Percentiles rank a stretch among this genome's conserved stretches.
Evolutionary conservation across 768 basidiomycete genomes (phyloP).

Genomic region (Pseudohyphozyma bogoriensis): DNA sequence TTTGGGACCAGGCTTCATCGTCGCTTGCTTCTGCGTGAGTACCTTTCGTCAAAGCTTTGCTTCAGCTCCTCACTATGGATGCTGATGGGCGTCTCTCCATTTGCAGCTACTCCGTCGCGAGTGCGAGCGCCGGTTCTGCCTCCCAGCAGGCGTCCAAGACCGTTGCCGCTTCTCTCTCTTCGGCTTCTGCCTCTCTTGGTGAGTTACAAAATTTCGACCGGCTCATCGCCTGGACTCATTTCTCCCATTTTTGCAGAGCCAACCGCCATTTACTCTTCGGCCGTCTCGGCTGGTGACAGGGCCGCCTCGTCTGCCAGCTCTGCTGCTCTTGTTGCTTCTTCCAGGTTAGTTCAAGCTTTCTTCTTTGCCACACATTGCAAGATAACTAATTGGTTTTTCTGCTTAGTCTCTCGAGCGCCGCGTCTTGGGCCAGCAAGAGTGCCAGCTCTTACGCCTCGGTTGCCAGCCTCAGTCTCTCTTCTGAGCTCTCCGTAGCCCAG

Average conservation of each 20-base stretch:
- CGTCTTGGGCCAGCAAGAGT: slow-evolving; percentile 28
- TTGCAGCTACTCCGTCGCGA: slow-evolving; percentile 16
- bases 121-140: slow-evolving; percentile 1
- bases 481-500: slow-evolving; percentile 32
- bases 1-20: neutral
- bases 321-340: slow-evolving; percentile 35
- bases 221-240: neutral
- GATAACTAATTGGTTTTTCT: too few species aligned
- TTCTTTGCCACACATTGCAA: neutral
- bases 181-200: neutral
- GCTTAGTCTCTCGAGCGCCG: too few species aligned
- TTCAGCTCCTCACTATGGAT: neutral
- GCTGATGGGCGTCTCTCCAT: neutral
- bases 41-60: neutral
- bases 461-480: slow-evolving; percentile 27
- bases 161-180: neutral
- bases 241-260: too few species aligned
- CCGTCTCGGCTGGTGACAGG: slow-evolving; percentile 36
- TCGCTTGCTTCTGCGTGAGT: slow-evolving; percentile 1
- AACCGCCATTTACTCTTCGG: slow-evolving; percentile 3
- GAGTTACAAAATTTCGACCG: too few species aligned
- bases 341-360: slow-evolving; percentile 31
- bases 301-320: slow-evolving; percentile 34
- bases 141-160: neutral
- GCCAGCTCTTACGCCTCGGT: slow-evolving; percentile 13